These are phyloP conservation scores for Penicillium sp. DNA, from an alignment of 2,329 filamentous ascomycete genomes.

Conservation along the genomic window DNA sequence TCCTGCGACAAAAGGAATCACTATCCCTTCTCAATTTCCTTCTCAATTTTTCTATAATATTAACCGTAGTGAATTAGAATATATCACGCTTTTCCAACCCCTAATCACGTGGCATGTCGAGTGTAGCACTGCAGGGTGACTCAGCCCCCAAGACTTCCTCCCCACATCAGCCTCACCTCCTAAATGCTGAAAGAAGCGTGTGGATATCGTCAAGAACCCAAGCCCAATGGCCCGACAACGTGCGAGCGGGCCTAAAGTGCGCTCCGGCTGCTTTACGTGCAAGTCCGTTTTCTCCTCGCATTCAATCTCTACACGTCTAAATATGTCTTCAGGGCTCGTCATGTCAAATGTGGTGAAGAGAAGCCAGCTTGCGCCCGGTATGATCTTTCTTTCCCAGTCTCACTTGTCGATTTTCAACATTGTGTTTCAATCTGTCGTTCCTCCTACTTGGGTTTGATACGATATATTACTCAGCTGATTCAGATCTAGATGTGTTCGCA, in stretches of 20 bases:
- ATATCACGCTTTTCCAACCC: too few species aligned
- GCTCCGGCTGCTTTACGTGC: slow-evolving; percentile 68
- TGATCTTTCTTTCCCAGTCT: not conserved
- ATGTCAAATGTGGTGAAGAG: slow-evolving; percentile 68
- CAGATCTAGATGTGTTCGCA: slow-evolving; percentile 11
- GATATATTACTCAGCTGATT: not conserved
- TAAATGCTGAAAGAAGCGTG: too few species aligned
- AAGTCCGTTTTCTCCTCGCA: slow-evolving; percentile 49
- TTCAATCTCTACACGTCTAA: not conserved
- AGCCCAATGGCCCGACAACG: not conserved
- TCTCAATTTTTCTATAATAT: too few species aligned
- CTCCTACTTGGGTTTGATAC: too few species aligned
- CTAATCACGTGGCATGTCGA: too few species aligned
- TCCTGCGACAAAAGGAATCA: too few species aligned
- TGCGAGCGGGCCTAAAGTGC: slow-evolving; percentile 12
- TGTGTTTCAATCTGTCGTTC: too few species aligned
- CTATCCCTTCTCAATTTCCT: too few species aligned
- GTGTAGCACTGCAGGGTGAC: too few species aligned
- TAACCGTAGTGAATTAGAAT: too few species aligned
- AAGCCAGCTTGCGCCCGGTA: slow-evolving; percentile 67
- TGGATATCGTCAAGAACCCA: not conserved
- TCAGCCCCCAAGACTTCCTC: too few species aligned
- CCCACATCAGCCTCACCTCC: not conserved
- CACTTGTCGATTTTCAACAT: too few species aligned
- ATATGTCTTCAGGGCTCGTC: slow-evolving; percentile 26